Evolutionary conservation across 2,329 filamentous ascomycete species (phyloP).

Genomic region (Colletotrichum melonis): DNA sequence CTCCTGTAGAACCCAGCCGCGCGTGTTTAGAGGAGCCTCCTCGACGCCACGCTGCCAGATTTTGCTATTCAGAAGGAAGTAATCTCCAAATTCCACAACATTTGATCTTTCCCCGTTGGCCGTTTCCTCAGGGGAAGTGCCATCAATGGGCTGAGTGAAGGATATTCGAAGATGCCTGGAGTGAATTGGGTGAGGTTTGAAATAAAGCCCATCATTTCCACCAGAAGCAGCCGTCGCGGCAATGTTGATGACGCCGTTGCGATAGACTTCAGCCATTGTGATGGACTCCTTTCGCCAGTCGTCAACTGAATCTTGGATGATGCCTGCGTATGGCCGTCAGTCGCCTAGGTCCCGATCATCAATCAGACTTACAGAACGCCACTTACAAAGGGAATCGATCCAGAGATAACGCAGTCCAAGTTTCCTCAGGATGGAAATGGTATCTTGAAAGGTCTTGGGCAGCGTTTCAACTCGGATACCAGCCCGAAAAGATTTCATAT

Average conservation of each 20-base stretch:
- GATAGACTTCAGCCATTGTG: not conserved
- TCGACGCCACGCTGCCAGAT: not conserved
- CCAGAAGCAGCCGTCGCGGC: not conserved
- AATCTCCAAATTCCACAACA: not conserved
- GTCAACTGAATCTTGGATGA: not conserved
- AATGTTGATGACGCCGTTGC: not conserved
- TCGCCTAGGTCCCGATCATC: not conserved
- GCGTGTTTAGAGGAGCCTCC: constrained; percentile 26
- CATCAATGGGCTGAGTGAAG: not conserved
- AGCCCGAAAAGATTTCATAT: not conserved
- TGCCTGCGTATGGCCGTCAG: not conserved
- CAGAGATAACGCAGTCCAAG: constrained; percentile 17
- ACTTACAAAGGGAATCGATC: constrained; percentile 23
- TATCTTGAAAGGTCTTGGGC: constrained; percentile 16
- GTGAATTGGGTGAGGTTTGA: not conserved
- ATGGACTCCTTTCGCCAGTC: not conserved
- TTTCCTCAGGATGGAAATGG: not conserved
- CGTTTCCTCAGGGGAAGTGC: not conserved
- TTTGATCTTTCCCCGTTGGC: not conserved
- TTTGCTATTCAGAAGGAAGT: not conserved
- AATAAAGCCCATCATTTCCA: not conserved
- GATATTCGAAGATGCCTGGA: not conserved
- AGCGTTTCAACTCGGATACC: not conserved
- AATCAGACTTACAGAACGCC: not conserved
- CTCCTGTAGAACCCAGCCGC: constrained; percentile 41